Evolutionary conservation across 2,329 filamentous ascomycete genomes (phyloP), one percentile per base, ranked within the genome.

Genomic region (Xylaria sp.): DNA sequence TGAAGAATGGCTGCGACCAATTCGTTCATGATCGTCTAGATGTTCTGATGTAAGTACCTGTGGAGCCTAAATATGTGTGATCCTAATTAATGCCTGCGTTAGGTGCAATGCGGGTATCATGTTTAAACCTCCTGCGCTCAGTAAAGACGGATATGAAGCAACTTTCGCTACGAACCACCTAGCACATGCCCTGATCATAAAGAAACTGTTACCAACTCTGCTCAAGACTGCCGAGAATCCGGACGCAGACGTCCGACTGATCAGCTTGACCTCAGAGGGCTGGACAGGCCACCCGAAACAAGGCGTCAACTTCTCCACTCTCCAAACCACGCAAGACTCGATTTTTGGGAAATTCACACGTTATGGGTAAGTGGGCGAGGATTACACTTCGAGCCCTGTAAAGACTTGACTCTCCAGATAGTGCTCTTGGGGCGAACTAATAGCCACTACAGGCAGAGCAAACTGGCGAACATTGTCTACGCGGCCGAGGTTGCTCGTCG

Each of bases 101-200:
- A 70, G 68, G 68, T 81, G 81, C 53, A 84, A 84, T 65, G 83
- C 82, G 0, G 84, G 83, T 0, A 78, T 83, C 51, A 82, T 84
- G 78, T 79, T 77, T 8, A 65, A 72, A 29, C 76, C 81, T 9
- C 74, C 80, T 0, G 74, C 72, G 2, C 66, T 81, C 6, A 83
- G 79, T 16, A 73, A 76, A 18, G 81, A 84, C n/a, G 82, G 82
- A 12, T 84, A 82, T 63, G 83, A 85, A 70, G 72, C 80, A 13
- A 80, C 83, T 59, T 83, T 85, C 66, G 82, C 79, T 1, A 81
- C 80, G 2, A 86, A 85, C 60, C 82, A 85, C 65, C 70, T 85
- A 3, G 83, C 81, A 2, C 82, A 85, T 55, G 81, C 82, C 5
- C 75, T 83, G 23, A 75, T 86, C 9, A 79, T 79, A 12, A 77